Base-by-base conservation (phyloP, 2,329 filamentous ascomycete species). In the Alternaria longipes region DNA sequence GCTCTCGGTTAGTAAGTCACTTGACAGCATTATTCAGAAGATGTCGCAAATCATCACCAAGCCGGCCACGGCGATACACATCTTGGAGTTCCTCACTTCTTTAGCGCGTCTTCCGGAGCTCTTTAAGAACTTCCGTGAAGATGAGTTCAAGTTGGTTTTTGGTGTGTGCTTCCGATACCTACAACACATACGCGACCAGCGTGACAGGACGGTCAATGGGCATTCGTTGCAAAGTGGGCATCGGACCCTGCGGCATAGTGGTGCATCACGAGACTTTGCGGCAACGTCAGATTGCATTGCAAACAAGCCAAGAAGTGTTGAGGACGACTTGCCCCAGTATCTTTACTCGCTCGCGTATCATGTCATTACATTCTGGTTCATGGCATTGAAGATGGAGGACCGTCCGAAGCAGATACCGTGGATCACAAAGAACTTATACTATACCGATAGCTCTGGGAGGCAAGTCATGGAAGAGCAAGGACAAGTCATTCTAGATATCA, bases 1-100 rank as follows among this genome's bases (percentile, higher is more conserved):
- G 3, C 85, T 91, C 18, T 94, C 94, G 12, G 91, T 94, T 53
- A 92, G 91, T 74, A 97, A 94, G 75, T 90, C 89, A 20, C 84
- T 98, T 62, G 91, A 94, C 46, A 91, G 89, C 46, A 92, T 98
- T 67, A 84, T 99, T 56, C 91, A 94, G 72, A 94, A 93, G 75
- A 97, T 99, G 92, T 91, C 94, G 1, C 92, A 94, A 70, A 96
- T 97, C 72, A 97, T 99, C 72, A 98, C 95, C 1, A 94, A 97
- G 72, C 90, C 93, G 7, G 89, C 94, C 58, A 91, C 97, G 36
- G 93, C 94, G 9, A 91, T 97, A 63, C 95, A 99, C 74, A 97
- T 99, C 62, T 84, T 99, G 51, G 95, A 99, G 74, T 98, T 99
- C 73, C 83, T 99, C n/a, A 91, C 92, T 9, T 90, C 93, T 51